Conservation (phyloP, 23 red algal species). For the Gracilariopsis chorda region DNA sequence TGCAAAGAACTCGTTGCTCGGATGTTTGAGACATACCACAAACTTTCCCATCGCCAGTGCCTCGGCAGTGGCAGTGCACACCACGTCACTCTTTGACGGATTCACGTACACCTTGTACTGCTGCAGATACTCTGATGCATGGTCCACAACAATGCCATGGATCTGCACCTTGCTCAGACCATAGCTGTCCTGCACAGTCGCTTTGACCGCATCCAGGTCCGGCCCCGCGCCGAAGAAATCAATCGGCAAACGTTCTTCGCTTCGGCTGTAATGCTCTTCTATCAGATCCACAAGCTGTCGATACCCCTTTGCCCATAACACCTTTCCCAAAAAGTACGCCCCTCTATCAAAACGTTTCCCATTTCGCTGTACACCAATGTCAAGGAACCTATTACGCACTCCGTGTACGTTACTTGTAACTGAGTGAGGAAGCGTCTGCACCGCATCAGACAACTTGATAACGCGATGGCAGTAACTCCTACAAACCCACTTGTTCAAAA, state of each 20-base stretch:
- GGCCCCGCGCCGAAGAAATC: constrained; percentile 78
- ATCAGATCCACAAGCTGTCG: constrained; percentile 65
- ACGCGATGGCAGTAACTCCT: constrained; percentile 67
- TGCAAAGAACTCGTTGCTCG: constrained; percentile 75
- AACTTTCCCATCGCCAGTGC: constrained; percentile 87
- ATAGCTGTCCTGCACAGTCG: constrained; percentile 22
- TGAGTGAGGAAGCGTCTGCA: constrained; percentile 61
- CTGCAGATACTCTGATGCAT: constrained; percentile 63
- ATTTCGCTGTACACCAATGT: constrained; percentile 24
- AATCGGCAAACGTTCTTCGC: constrained; percentile 54
- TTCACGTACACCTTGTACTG: constrained; percentile 80
- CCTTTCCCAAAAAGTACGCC: constrained; percentile 76
- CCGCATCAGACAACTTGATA: constrained; percentile 80
- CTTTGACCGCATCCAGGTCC: constrained; percentile 64
- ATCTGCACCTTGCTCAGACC: constrained; percentile 44
- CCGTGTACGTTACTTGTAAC: constrained; percentile 77
- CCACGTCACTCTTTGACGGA: constrained; percentile 69
- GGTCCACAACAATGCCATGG: constrained; percentile 67
- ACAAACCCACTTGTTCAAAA: constrained; percentile 80
- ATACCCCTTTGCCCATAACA: constrained; percentile 84
- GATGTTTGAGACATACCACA: constrained; percentile 64
- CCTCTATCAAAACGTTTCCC: constrained; percentile 53
- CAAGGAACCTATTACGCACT: constrained; percentile 62
- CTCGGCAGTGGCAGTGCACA: constrained; percentile 75
- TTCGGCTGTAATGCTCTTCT: constrained; percentile 62